Percentiles rank a stretch among this genome's conserved stretches.
Conservation (phyloP, 2,329 filamentous ascomycete species). For the Rutstroemia sp. region DNA sequence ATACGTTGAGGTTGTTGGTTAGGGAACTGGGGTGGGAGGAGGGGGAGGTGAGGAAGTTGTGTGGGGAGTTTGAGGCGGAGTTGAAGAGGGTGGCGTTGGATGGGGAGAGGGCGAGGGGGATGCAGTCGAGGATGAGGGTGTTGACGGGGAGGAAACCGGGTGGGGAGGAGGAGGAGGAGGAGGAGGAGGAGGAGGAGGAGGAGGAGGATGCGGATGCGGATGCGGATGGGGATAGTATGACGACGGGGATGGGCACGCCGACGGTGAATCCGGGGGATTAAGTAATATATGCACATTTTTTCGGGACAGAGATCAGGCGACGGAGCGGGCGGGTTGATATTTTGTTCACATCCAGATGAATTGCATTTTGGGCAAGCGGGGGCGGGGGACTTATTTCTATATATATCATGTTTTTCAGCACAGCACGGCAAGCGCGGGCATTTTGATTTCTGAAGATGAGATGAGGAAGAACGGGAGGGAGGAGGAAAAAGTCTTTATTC, state of each 20-base stretch:
- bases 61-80: conserved; percentile 10
- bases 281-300: too few species aligned
- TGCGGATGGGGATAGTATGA: not conserved
- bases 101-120: conserved; percentile 16
- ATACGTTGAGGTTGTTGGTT: conserved; percentile 21
- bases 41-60: conserved; percentile 17
- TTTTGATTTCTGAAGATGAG: too few species aligned
- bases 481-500: too few species aligned
- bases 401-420: too few species aligned
- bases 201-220: not conserved
- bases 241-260: not conserved
- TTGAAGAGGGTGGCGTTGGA: conserved; percentile 18
- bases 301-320: too few species aligned
- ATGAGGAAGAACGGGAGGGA: too few species aligned
- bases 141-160: conserved; percentile 25
- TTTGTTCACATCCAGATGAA: too few species aligned
- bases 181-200: not conserved
- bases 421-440: too few species aligned
- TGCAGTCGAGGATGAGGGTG: conserved; percentile 4
- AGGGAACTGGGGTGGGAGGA: conserved; percentile 23
- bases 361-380: too few species aligned
- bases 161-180: not conserved
- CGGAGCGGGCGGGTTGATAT: too few species aligned
- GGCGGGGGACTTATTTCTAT: too few species aligned
- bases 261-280: not conserved